phyloP scores from a whole-genome alignment of 805 yeast species.

The Candida hungchunana region DNA sequence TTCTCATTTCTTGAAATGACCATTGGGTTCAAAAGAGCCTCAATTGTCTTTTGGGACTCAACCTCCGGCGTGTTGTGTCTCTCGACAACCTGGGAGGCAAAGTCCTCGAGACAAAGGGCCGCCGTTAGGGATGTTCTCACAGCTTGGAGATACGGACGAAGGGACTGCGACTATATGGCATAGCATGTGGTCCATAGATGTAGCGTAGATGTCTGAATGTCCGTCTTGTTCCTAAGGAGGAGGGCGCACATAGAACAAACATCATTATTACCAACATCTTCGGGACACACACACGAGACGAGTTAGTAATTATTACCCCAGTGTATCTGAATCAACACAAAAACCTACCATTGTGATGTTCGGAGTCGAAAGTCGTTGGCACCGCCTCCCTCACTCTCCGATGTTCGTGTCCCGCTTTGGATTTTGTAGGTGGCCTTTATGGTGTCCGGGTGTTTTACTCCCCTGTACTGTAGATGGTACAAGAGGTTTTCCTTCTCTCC shows the following conservation, averaged over 20 bases:
- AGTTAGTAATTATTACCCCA: background rate
- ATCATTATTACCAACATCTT: no score
- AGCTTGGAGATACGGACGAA: slow-evolving; percentile 90
- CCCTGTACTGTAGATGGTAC: no score
- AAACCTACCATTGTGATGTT: slow-evolving; percentile 2
- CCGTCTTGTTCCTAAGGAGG: no score
- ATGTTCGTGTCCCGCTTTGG: no score
- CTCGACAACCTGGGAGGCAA: slow-evolving; percentile 92
- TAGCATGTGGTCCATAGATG: no score
- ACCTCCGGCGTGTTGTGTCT: slow-evolving; percentile 97
- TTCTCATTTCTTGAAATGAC: slow-evolving; percentile 88
- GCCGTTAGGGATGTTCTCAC: slow-evolving; percentile 92
- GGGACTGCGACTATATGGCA: slow-evolving; percentile 82
- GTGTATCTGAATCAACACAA: no score
- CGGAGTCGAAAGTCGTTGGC: no score
- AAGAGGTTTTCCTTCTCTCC: no score
- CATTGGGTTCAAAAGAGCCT: slow-evolving; percentile 84
- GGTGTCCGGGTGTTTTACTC: slow-evolving; percentile 6
- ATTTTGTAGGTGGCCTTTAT: background rate
- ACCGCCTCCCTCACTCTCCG: no score
- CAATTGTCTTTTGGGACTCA: slow-evolving; percentile 80
- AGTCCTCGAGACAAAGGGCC: slow-evolving; percentile 87
- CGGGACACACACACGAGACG: no score
- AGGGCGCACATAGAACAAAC: no score
- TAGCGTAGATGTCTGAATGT: no score